Conservation (phyloP, 352 stramenopile species). For the Pythium pyrilobum region DNA sequence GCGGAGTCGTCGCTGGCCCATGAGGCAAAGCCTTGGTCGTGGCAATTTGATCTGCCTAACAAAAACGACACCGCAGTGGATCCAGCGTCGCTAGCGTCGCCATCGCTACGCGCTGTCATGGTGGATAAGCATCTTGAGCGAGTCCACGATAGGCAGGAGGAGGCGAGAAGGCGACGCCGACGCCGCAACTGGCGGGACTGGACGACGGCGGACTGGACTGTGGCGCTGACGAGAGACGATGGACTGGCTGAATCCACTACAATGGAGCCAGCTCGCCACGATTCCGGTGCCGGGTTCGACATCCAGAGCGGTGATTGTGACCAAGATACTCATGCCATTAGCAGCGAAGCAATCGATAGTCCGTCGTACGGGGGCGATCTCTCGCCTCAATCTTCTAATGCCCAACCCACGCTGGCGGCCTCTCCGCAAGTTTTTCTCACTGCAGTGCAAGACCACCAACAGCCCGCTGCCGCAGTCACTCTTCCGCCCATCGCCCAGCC, state of each 20-base stretch:
- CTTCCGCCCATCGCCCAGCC: neutral
- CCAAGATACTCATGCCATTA: too few species aligned
- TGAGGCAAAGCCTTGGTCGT: neutral
- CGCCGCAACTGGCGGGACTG: conserved; percentile 21
- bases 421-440: too few species aligned
- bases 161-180: neutral
- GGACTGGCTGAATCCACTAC: too few species aligned
- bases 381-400: too few species aligned
- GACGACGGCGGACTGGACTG: conserved; percentile 16
- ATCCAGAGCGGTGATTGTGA: too few species aligned
- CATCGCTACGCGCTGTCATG: neutral
- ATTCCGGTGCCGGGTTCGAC: too few species aligned
- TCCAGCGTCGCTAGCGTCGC: neutral
- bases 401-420: too few species aligned
- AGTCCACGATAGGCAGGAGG: conserved; percentile 10
- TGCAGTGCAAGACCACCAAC: too few species aligned
- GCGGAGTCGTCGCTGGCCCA: too few species aligned
- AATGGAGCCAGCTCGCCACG: too few species aligned
- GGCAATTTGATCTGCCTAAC: neutral
- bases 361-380: too few species aligned
- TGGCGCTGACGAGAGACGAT: neutral
- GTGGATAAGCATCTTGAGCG: conserved; percentile 11
- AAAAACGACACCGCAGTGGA: neutral
- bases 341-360: too few species aligned
- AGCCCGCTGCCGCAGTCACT: neutral